These are phyloP conservation scores for Aspergillus unguis DNA, from an alignment of 2,329 filamentous ascomycete species.

Conservation along the genomic window DNA sequence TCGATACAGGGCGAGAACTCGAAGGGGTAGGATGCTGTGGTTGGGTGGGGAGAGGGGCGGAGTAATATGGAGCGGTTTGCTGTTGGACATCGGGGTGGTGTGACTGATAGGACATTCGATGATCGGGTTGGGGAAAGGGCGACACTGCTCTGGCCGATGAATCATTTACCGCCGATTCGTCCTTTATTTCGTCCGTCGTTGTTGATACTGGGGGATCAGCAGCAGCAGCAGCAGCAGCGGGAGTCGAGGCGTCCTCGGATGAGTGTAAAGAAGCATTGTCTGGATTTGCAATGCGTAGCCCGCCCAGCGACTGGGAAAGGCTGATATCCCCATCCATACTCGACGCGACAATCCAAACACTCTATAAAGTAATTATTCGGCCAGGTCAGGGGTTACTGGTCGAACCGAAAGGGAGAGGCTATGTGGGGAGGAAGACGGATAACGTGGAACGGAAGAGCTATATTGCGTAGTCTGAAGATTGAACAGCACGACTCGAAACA, in stretches of 20 bases:
- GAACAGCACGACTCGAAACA: conserved; percentile 13
- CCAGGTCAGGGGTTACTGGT: conserved; percentile 10
- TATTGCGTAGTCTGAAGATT: conserved; percentile 9
- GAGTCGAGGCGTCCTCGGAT: conserved; percentile 32
- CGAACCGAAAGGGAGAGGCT: conserved; percentile 8
- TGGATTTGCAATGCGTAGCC: conserved; percentile 93
- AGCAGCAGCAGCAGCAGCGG: conserved; percentile 22
- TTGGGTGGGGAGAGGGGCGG: conserved; percentile 37
- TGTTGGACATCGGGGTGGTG: conserved; percentile 46
- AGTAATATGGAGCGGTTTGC: conserved; percentile 42
- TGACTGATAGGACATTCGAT: conserved; percentile 43
- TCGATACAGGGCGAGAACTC: conserved; percentile 46
- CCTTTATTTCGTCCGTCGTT: conserved; percentile 22
- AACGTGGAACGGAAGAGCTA: conserved; percentile 13
- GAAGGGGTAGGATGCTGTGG: conserved; percentile 38
- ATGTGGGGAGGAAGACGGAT: conserved; percentile 12
- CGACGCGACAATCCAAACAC: conserved; percentile 24
- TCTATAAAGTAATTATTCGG: conserved; percentile 5
- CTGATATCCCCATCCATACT: conserved; percentile 89
- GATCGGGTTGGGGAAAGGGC: conserved; percentile 29
- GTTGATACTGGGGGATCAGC: conserved; percentile 23
- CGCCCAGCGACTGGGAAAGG: conserved; percentile 86
- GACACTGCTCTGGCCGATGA: conserved; percentile 22
- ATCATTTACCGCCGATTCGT: conserved; percentile 20
- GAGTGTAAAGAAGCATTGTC: conserved; percentile 62